phyloP scores from a whole-genome alignment of 2,329 filamentous ascomycete species.

The Trichocomaceae sp. region DNA sequence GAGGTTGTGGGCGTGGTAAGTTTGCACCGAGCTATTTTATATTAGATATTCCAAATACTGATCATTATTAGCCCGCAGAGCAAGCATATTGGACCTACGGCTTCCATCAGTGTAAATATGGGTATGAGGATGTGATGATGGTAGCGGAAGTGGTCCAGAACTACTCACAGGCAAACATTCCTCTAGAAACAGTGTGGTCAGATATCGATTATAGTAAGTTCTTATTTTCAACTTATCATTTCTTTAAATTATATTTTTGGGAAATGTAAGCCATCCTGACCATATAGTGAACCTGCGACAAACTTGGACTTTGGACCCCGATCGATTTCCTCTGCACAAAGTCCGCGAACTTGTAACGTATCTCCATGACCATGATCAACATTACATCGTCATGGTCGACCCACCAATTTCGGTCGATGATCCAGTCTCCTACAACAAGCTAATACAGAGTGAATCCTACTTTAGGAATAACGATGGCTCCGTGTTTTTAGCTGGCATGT shows the following conservation, averaged over 20 bases:
- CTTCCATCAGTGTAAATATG: constrained; percentile 58
- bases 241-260: not conserved
- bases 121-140: constrained; percentile 48
- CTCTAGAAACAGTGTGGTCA: constrained; percentile 42
- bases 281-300: constrained; percentile 17
- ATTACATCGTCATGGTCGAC: constrained; percentile 74
- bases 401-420: constrained; percentile 50
- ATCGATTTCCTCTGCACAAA: constrained; percentile 35
- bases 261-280: not conserved
- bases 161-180: constrained; percentile 37
- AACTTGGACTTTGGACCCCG: constrained; percentile 35
- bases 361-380: constrained; percentile 60
- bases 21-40: not conserved
- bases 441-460: constrained; percentile 36
- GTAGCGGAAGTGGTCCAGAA: constrained; percentile 40
- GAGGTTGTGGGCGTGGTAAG: constrained; percentile 41
- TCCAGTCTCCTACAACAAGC: constrained; percentile 27
- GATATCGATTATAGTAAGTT: constrained; percentile 40
- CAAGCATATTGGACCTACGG: constrained; percentile 76
- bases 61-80: constrained; percentile 52
- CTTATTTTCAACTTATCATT: not conserved
- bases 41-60: not conserved
- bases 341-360: constrained; percentile 61
- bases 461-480: constrained; percentile 52
- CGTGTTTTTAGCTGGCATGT: constrained; percentile 60